These are phyloP conservation scores for Neurospora discreta DNA, from an alignment of 495 filamentous ascomycete genomes.

Conservation along the genomic window DNA sequence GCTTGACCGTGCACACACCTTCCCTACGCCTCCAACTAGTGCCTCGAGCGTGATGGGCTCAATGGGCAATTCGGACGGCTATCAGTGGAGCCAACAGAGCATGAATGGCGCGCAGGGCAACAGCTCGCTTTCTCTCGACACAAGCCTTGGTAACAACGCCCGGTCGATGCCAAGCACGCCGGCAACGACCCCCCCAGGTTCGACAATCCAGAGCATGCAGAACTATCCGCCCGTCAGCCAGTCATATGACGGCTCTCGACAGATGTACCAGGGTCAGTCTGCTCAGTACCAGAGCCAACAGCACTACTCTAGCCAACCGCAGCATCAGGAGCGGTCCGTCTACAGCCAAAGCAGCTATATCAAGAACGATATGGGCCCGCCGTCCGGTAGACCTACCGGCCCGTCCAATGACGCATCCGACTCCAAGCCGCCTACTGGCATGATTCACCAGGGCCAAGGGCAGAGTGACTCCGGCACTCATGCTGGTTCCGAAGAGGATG, in stretches of 20 bases:
- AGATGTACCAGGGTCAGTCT: constrained; percentile 70
- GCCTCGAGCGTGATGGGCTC: constrained; percentile 76
- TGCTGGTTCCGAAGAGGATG: constrained; percentile 57
- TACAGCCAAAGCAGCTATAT: constrained; percentile 63
- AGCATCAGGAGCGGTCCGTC: constrained; percentile 56
- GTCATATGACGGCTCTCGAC: constrained; percentile 64
- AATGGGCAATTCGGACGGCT: constrained; percentile 61
- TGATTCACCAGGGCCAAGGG: constrained; percentile 40
- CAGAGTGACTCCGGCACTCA: constrained; percentile 44
- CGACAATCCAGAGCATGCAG: constrained; percentile 63
- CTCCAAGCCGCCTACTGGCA: constrained; percentile 55
- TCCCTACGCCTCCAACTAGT: constrained; percentile 89
- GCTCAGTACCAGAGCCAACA: constrained; percentile 45
- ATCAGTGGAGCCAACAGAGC: constrained; percentile 60
- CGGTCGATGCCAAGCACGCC: constrained; percentile 91
- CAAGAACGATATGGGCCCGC: constrained; percentile 89
- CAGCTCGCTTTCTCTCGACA: constrained; percentile 79
- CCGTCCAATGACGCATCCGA: constrained; percentile 51
- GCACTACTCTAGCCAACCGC: constrained; percentile 39
- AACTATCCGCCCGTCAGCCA: constrained; percentile 58
- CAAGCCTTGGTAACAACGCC: constrained; percentile 62
- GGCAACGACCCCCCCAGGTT: constrained; percentile 79
- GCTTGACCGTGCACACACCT: constrained; percentile 75
- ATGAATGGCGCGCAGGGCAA: constrained; percentile 55
- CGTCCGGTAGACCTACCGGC: constrained; percentile 49